Percentiles rank a stretch among this genome's conserved stretches.
These are phyloP conservation scores for Hyphopichia fennica DNA, from an alignment of 1,139 yeast genomes.

Conservation along the genomic window DNA sequence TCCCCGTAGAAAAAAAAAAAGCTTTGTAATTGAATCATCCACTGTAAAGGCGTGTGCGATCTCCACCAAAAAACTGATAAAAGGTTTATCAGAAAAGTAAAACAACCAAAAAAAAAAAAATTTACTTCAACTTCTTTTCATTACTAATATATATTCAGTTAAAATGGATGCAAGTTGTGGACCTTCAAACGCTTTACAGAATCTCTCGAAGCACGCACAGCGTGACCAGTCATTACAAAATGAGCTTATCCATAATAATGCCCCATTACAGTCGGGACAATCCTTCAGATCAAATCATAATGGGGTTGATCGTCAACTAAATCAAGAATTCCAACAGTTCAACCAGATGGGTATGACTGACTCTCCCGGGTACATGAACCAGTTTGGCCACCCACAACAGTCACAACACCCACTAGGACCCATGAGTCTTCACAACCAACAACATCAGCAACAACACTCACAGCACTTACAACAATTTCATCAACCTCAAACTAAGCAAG, in stretches of 20 bases:
- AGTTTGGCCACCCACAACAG: not conserved
- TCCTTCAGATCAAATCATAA: constrained; percentile 8
- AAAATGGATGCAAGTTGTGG: constrained; percentile 39
- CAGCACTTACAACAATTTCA: constrained; percentile 9
- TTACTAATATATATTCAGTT: too few species aligned
- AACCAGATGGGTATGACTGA: constrained; percentile 8
- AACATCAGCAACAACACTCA: constrained; percentile 10
- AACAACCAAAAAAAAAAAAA: too few species aligned
- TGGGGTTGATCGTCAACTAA: constrained; percentile 28
- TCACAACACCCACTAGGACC: too few species aligned
- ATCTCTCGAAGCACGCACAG: constrained; percentile 32
- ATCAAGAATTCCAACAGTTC: constrained; percentile 37
- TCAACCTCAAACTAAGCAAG: constrained; percentile 5
- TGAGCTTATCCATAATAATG: constrained; percentile 15
- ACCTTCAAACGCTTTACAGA: constrained; percentile 36
- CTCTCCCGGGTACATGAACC: not conserved
- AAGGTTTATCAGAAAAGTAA: too few species aligned
- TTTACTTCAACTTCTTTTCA: too few species aligned
- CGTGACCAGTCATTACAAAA: constrained; percentile 34
- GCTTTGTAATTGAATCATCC: not conserved
- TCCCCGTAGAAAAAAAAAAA: not conserved
- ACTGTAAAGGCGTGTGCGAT: not conserved
- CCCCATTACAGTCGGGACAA: constrained; percentile 6
- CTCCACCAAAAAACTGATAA: not conserved
- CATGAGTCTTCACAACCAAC: constrained; percentile 3